These are phyloP conservation scores for Protomyces inouyei DNA, from an alignment of 1,139 yeast species.

Conservation along the genomic window DNA sequence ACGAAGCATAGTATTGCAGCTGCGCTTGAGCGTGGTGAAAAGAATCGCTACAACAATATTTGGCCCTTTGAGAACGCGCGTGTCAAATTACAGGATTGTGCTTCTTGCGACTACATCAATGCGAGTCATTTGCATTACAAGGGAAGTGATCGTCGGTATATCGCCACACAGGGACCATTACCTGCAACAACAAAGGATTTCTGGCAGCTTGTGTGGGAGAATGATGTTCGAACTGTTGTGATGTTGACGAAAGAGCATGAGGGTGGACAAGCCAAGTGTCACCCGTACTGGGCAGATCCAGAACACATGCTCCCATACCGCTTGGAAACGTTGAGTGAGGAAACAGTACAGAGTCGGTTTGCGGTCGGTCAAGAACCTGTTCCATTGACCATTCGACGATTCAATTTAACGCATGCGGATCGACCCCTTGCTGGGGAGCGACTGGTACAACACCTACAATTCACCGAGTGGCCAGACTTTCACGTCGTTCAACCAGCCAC, in stretches of 20 bases:
- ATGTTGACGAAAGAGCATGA: conserved; percentile 61
- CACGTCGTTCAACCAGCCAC: conserved; percentile 60
- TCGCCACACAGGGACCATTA: conserved; percentile 85
- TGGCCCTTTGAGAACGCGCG: conserved; percentile 78
- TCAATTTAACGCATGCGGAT: conserved; percentile 27
- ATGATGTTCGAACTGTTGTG: conserved; percentile 58
- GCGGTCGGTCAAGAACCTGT: conserved; percentile 26
- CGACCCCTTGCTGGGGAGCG: conserved; percentile 12
- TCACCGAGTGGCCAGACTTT: conserved; percentile 75
- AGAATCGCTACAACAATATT: conserved; percentile 71
- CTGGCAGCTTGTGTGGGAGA: conserved; percentile 68
- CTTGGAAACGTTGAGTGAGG: background rate
- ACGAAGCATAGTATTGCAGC: conserved; percentile 50
- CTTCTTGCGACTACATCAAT: conserved; percentile 51
- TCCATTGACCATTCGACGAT: conserved; percentile 30
- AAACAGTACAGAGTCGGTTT: background rate
- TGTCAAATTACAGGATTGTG: conserved; percentile 48
- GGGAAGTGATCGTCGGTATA: conserved; percentile 47
- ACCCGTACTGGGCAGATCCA: conserved; percentile 50
- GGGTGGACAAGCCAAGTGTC: conserved; percentile 52
- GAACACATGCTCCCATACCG: conserved; percentile 1
- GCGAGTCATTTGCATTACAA: conserved; percentile 51
- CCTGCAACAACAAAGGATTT: conserved; percentile 72
- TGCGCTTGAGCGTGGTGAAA: conserved; percentile 66
- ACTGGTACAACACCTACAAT: conserved; percentile 60